Base-by-base conservation (phyloP, 192 early-diverging fungal genomes). In the Gaertneriomyces semiglobifer region DNA sequence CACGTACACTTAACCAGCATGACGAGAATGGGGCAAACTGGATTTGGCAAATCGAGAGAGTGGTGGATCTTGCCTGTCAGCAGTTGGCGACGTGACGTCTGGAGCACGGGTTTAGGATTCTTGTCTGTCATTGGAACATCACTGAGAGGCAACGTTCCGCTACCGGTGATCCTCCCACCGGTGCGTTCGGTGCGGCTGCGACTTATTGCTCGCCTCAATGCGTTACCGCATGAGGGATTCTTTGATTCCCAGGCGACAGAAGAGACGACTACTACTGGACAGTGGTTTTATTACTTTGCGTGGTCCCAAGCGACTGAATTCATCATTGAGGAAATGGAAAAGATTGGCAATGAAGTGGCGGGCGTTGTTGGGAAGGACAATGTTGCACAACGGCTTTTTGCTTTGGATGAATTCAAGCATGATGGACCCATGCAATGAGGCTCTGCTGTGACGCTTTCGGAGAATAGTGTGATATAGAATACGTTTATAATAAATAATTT, bases 271-370 rank as follows among this genome's bases (percentile, higher is more conserved):
- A 50, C 48, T 14, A 18, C 14, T n/a, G 48, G 48, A 50, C 18
- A 50, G 14, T 50, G 18, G 12, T n/a, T 18, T 14, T 50, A 50
- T 50, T 50, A 50, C 48, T 50, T 50, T 50, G 48, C 48, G 48
- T 50, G 18, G 12, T 0, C 48, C 0, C 48, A 50, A 18, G 48
- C 48, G 18, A 18, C 12, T n/a, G 48, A 50, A 18, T 14, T 50
- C 12, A 14, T 50, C 48, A 50, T 50, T 18, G 48, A 50, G 18
- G 48, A 50, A 50, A 14, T 50, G 14, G 48, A 50, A 18, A 14
- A 18, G 14, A 14, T 50, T n/a, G 48, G 14, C 14, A 18, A 18
- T 50, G 14, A n/a, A 50, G 48, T 50, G 48, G 14, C 14, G 14
- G 14, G 48, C 48, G 18, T 50, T 50, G 48, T 50, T 18, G 48